phyloP scores from a whole-genome alignment of 2,329 filamentous ascomycete genomes.

The Fusarium sp. region DNA sequence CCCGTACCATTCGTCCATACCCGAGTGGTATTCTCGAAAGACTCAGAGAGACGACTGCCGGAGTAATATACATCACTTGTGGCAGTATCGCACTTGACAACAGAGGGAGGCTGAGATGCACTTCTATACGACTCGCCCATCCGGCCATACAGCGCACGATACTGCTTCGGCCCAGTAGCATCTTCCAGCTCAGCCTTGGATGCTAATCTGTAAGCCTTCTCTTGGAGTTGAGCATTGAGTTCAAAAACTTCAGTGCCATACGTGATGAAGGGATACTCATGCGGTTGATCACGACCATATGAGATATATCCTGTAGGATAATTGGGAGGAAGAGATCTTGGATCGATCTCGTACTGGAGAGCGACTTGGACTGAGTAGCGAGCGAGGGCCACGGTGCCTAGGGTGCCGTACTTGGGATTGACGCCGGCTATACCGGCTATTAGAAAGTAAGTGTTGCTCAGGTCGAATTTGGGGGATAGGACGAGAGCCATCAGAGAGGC shows the following conservation, averaged over 20 bases:
- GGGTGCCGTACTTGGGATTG: constrained; percentile 73
- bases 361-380: constrained; percentile 79
- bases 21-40: constrained; percentile 72
- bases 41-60: constrained; percentile 68
- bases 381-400: constrained; percentile 74
- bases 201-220: constrained; percentile 63
- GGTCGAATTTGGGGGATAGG: constrained; percentile 71
- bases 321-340: constrained; percentile 72
- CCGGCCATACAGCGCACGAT: constrained; percentile 64
- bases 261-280: constrained; percentile 66
- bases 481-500: constrained; percentile 71
- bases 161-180: constrained; percentile 59
- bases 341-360: constrained; percentile 80
- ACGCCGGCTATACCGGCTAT: constrained; percentile 79
- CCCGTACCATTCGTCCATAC: constrained; percentile 76
- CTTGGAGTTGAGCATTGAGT: constrained; percentile 68
- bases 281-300: constrained; percentile 66
- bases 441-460: constrained; percentile 76
- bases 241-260: constrained; percentile 80
- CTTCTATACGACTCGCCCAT: constrained; percentile 54
- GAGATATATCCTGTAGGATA: constrained; percentile 77
- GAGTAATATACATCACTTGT: constrained; percentile 80
- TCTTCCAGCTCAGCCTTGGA: constrained; percentile 64
- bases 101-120: constrained; percentile 61
- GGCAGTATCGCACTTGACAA: constrained; percentile 73